These are phyloP conservation scores for Populus euphratica DNA, from an alignment of 345 rosid genomes.

Conservation along the genomic window DNA sequence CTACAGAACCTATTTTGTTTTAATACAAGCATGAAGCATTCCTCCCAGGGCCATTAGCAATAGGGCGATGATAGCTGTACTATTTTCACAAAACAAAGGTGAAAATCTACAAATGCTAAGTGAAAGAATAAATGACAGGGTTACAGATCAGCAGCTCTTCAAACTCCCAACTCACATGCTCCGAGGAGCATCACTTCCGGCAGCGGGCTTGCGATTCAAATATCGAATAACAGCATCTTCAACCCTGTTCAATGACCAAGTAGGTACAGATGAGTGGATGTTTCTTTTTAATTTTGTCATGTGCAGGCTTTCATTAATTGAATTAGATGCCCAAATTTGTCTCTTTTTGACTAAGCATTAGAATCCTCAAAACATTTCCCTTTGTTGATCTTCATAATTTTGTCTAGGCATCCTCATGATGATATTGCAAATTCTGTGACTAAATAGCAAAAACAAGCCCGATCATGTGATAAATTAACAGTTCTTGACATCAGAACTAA, in stretches of 20 bases:
- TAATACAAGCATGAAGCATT: constrained; percentile 13
- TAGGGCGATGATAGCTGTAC: constrained; percentile 14
- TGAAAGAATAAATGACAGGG: not conserved
- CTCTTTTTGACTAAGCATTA: not conserved
- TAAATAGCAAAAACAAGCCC: not conserved
- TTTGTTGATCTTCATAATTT: not conserved
- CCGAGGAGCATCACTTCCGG: constrained; percentile 83
- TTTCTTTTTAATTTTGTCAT: not conserved
- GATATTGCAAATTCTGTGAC: not conserved
- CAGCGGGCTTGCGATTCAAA: constrained; percentile 84
- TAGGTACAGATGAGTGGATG: not conserved
- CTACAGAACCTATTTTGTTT: constrained; percentile 18
- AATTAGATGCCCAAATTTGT: not conserved
- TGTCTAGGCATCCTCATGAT: not conserved
- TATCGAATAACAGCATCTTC: constrained; percentile 97
- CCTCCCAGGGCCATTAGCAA: constrained; percentile 1
- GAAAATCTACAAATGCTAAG: constrained; percentile 20
- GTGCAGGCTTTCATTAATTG: not conserved
- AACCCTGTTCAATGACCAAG: constrained; percentile 49
- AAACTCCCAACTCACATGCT: constrained; percentile 45
- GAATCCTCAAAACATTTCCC: not conserved
- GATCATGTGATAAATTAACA: not conserved
- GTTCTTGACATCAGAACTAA: not conserved
- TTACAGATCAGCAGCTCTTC: not conserved
- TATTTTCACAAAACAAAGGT: constrained; percentile 11